phyloP scores from a whole-genome alignment of 257 asterid genomes.

The Solanum phureja region DNA sequence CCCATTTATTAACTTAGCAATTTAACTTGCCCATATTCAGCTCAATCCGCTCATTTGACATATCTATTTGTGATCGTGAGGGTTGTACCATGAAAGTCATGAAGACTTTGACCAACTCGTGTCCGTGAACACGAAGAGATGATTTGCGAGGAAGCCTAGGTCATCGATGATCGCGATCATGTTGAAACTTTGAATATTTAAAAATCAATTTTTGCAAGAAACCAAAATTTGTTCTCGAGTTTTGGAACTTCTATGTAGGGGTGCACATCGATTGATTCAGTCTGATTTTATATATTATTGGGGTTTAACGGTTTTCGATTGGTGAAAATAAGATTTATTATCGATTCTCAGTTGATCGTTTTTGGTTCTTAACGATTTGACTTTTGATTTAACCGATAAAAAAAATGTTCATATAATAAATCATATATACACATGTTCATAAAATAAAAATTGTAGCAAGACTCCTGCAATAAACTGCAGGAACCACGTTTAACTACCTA shows the following conservation, averaged over 20 bases:
- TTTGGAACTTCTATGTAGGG: neutral
- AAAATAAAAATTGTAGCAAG: neutral
- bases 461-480: neutral
- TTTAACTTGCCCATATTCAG: neutral
- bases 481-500: neutral
- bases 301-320: no score
- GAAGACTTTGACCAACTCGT: neutral
- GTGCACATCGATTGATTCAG: neutral
- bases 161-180: neutral
- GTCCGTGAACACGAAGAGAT: neutral
- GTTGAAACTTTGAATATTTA: neutral
- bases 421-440: neutral
- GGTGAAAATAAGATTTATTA: neutral
- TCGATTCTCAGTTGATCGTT: no score
- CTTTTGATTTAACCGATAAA: neutral
- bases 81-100: neutral
- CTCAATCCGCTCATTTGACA: no score
- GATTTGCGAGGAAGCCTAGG: neutral
- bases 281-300: no score
- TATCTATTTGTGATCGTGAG: no score
- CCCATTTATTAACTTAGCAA: neutral
- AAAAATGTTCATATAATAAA: neutral
- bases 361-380: no score
- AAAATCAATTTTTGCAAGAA: neutral
- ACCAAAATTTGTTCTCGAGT: neutral